Base-by-base conservation (phyloP, 192 early-diverging fungal species). In the Backusella circina region DNA sequence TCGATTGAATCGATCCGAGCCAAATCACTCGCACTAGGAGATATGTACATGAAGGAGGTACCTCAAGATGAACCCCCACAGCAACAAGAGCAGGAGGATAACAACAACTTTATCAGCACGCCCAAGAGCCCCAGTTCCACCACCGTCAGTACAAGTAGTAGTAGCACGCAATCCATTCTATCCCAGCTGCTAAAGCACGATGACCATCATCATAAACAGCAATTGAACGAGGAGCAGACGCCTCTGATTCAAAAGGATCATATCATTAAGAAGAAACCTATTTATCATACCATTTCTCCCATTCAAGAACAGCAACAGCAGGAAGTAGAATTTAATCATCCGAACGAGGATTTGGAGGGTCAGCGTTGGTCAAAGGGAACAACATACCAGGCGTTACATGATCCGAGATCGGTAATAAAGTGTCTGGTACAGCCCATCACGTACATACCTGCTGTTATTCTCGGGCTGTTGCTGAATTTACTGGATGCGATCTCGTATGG, bases 401-500 rank as follows among this genome's bases (percentile, higher is more conserved):
- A 75, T 73, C 33, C 64, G 39, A 28, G 30, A 73, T 21, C n/a
- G 28, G 9, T 28, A 69, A 44, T 28, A 64, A 74, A 54, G 64
- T 72, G 66, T 33, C 21, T 86, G 15, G 37, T 83, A 12, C 84
- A 87, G 67, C 92, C 90, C 0, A 64, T 91, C 65, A 84, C 86
- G 26, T 94, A 89, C 75, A 83, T 96, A 7, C 98, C 98, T 5
- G 96, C 96, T 0, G 97, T 97, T 3, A 81, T 95, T 37, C 87
- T 99, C 10, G 97, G 95, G 1, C 80, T 98, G 44, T 88, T 98
- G 51, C 84, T 99, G 38, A 99, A 96, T 83, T 79, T 99, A 44
- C 85, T 99, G 41, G 98, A 99, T 80, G 95, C 95, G 10, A 88
- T 97, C 37, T 93, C 92, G 33, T 95, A 93, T 82, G 93, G 93